Evolutionary conservation across 2,329 filamentous ascomycete species (phyloP).

Genomic region (Fusarium foetens): DNA sequence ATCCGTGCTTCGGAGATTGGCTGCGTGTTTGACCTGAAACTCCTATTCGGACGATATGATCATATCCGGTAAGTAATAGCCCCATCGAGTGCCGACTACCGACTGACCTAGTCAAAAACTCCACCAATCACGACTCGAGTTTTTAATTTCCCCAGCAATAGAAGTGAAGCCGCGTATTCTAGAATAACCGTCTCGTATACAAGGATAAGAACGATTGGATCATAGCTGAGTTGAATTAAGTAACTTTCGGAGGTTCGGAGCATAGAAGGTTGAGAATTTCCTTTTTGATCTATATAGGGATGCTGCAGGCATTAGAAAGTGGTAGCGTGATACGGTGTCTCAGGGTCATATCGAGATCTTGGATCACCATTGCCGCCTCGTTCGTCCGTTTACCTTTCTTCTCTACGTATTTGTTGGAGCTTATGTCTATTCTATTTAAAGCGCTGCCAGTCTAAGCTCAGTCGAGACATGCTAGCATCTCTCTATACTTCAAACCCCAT

Average conservation of each 20-base stretch:
- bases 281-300: background rate
- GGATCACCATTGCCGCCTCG: background rate
- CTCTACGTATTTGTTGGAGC: background rate
- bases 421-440: background rate
- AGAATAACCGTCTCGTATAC: background rate
- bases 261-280: background rate
- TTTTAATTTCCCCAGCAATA: conserved; percentile 32
- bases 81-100: conserved; percentile 31
- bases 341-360: background rate
- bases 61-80: conserved; percentile 16
- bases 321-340: background rate
- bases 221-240: background rate
- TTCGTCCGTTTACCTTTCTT: background rate
- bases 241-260: background rate
- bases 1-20: conserved; percentile 7
- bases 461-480: fast-evolving
- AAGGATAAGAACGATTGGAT: background rate
- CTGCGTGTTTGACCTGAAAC: conserved; percentile 26
- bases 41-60: conserved; percentile 6
- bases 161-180: conserved; percentile 6
- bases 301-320: background rate
- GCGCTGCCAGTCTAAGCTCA: fast-evolving
- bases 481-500: background rate
- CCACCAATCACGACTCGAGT: conserved; percentile 24
- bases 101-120: background rate